Percentiles rank a stretch among this genome's conserved stretches.
Conservation (phyloP, 2,329 filamentous ascomycete genomes). For the Talaromyces sp. region DNA sequence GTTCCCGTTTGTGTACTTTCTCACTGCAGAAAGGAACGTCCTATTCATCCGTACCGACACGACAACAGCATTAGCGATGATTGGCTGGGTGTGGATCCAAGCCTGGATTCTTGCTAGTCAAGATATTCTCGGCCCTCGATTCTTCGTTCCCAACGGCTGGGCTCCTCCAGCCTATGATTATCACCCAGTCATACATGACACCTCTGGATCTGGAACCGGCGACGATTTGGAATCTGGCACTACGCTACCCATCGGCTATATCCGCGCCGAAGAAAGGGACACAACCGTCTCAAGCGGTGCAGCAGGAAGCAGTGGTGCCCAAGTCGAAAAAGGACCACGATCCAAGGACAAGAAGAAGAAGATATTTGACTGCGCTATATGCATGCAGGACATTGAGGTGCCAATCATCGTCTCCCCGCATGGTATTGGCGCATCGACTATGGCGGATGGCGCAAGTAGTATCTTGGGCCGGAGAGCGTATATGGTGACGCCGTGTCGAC, state of each 20-base stretch:
- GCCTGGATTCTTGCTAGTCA: slow-evolving; percentile 74
- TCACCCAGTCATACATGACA: slow-evolving; percentile 71
- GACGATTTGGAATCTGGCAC: slow-evolving; percentile 76
- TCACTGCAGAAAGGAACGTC: slow-evolving; percentile 72
- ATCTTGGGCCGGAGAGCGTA: slow-evolving; percentile 78
- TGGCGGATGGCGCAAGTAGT: slow-evolving; percentile 50
- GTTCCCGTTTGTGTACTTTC: slow-evolving; percentile 81
- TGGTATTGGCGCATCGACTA: slow-evolving; percentile 48
- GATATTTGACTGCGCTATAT: slow-evolving; percentile 88
- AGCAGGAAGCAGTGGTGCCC: background rate
- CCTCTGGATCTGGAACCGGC: slow-evolving; percentile 45
- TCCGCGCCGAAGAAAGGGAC: slow-evolving; percentile 49
- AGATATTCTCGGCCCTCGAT: slow-evolving; percentile 81
- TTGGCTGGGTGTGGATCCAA: slow-evolving; percentile 83
- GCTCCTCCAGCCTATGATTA: slow-evolving; percentile 76
- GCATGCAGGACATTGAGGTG: slow-evolving; percentile 85
- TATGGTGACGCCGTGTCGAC: slow-evolving; percentile 95
- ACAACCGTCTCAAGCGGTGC: slow-evolving; percentile 35
- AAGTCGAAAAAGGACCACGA: slow-evolving; percentile 33
- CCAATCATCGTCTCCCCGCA: slow-evolving; percentile 61
- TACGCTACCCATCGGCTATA: slow-evolving; percentile 68
- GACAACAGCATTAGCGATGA: slow-evolving; percentile 60
- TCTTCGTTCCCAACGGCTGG: slow-evolving; percentile 70
- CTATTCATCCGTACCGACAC: slow-evolving; percentile 70
- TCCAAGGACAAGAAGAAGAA: slow-evolving; percentile 52